Conservation (phyloP, 225 moss, liverwort and hornwort species). For the Climacium dendroides region DNA sequence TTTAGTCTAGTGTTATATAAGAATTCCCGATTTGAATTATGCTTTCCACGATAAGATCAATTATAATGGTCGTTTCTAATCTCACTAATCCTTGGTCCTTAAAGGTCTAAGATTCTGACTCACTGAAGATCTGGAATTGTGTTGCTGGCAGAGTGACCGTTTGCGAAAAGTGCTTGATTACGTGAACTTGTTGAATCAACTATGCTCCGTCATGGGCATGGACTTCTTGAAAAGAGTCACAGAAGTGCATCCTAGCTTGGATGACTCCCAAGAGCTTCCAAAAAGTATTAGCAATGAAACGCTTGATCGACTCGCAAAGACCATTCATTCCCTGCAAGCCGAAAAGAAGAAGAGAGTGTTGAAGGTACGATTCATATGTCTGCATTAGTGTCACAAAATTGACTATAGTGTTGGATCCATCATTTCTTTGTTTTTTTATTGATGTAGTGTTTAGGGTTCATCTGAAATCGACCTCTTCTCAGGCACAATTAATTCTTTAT, state of each 20-base stretch:
- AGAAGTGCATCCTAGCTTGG: conserved; percentile 86
- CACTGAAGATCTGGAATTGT: not conserved
- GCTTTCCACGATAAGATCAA: not conserved
- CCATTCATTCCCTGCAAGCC: conserved; percentile 64
- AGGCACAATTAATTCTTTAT: not conserved
- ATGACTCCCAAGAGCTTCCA: conserved; percentile 62
- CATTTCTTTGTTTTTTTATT: not conserved
- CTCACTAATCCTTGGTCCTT: not conserved
- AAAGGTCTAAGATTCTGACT: not conserved
- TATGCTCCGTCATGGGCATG: conserved; percentile 86
- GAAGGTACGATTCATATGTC: conserved; percentile 26
- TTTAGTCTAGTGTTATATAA: too few relatives aligned
- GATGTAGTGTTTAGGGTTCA: not conserved
- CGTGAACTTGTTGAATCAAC: conserved; percentile 64
- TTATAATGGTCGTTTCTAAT: not conserved
- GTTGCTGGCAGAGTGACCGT: conserved; percentile 53
- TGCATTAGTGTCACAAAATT: not conserved
- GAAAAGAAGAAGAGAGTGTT: conserved; percentile 83
- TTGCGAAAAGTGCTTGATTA: conserved; percentile 77
- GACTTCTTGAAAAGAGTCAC: conserved; percentile 76
- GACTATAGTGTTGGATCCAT: not conserved
- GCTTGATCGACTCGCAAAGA: conserved; percentile 63
- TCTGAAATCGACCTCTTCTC: not conserved
- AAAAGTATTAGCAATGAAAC: conserved; percentile 98
- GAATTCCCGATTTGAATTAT: not conserved